Evolutionary conservation across 768 basidiomycete genomes (phyloP), one percentile per base, ranked within the genome.

Genomic region (Rhizopogon vinicolor): DNA sequence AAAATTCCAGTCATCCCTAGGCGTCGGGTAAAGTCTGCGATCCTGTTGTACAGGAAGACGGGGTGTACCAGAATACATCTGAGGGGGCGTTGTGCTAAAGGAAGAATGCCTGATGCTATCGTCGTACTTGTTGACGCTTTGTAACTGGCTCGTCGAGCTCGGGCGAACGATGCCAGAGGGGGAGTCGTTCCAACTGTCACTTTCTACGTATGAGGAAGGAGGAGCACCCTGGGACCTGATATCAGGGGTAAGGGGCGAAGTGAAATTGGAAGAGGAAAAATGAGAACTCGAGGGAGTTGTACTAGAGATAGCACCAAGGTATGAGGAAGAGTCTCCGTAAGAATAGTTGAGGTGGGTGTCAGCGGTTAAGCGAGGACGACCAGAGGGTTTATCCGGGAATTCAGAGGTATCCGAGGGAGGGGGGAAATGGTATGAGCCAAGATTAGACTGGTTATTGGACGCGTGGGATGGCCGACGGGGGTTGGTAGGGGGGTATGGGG

Each of bases 41-140:
- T 85, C 83, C 64, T 80, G 79, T 68, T 87, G 86, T 60, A 80
- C 84, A 66, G 86, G 80, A 63, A 88, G 86, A 68, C 87, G 87
- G 67, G 82, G 78, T 66, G 85, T 77, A 68, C 78, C 82, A 68
- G 78, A 75, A 69, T 78, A 88, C 78, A 88, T 81, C 54, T 80
- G 79, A 65, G 78, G 73, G 71, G 81, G 77, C 59, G 81, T 71
- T 51, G 79, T 74, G 72, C 76, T 81, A 73, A 85, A 82, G 60
- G 85, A 84, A 64, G 84, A 73, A 75, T 86, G 86, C 70, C 86
- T 84, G 65, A 85, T 68, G 65, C 71, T 71, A 67, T 88, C 87
- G 73, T 87, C 86, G 75, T 89, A 88, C 66, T 87, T 87, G 19
- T 49, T 49, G 62, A 81, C 73, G 58, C 78, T 73, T 62, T 79